Evolutionary conservation across 208 protist species (phyloP), one percentile per base, ranked within the genome.

Genomic region (Endotrypanum monterogeii): DNA sequence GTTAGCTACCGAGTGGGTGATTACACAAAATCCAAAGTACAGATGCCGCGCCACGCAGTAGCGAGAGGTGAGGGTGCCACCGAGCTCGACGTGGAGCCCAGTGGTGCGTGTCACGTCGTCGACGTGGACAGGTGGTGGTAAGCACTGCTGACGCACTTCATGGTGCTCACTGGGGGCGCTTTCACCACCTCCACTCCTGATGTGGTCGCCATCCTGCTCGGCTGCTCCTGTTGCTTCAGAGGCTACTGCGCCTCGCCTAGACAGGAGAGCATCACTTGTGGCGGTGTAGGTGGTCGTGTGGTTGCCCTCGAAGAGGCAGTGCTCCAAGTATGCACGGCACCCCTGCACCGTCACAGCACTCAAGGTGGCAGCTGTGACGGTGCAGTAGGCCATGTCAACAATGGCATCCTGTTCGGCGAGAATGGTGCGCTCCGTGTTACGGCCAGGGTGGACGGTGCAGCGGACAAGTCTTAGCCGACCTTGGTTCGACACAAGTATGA

Each of bases 11-110:
- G 91, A 95, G 78, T 93, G 85, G 0, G 88, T 83, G 74, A 92
- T 91, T 37, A 88, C 84, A 44, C 85, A 90, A 72, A 91, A 92
- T 23, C 83, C 86, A 76, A 95, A 95, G 79, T 91, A 93, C 18
- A 95, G 73, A 65, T 87, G 65, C 46, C 68, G 70, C n/a, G 82
- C 81, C 7, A 71, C 52, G 75, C 87, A 92, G 80, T 83, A 56
- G n/a, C 82, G 81, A 5, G 80, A 88, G 4, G 86, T 89, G 46
- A 93, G 76, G n/a, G 85, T 73, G 52, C 86, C 88, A 20, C 87
- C 88, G 18, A 93, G 79, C 77, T 95, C 88, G 6, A 90, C 88
- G 67, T 88, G 88, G 14, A 95, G 66, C 9, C 91, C 91, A 9
- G 90, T 90, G 55, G 68, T 62, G 52, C 84, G 83, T 48, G 68